Conservation (phyloP, 768 basidiomycete species). For the Rhizopogon vulgaris region DNA sequence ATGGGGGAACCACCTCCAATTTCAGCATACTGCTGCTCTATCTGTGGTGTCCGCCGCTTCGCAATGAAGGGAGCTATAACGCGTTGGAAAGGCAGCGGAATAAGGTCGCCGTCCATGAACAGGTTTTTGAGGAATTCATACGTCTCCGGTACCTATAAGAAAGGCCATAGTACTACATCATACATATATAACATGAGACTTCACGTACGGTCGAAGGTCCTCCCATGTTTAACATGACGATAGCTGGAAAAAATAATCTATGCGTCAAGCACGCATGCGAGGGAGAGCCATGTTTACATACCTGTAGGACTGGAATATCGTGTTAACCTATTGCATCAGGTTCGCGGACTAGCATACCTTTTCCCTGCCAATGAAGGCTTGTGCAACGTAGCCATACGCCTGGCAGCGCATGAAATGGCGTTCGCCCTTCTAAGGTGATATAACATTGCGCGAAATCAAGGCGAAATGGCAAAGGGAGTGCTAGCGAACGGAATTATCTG, state of each 20-base stretch:
- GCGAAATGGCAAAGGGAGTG: too few relatives aligned
- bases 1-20: slow-evolving; percentile 99
- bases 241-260: slow-evolving; percentile 41
- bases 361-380: slow-evolving; percentile 33
- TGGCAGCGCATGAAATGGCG: slow-evolving; percentile 19
- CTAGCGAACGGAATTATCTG: background rate
- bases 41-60: slow-evolving; percentile 80
- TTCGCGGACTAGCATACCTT: slow-evolving; percentile 30
- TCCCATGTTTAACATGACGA: slow-evolving; percentile 99
- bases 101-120: slow-evolving; percentile 89
- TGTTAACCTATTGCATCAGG: slow-evolving; percentile 8
- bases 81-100: slow-evolving; percentile 90
- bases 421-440: slow-evolving; percentile 13
- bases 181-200: background rate
- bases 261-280: slow-evolving; percentile 10
- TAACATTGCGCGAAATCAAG: slow-evolving; percentile 21
- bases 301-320: slow-evolving; percentile 53
- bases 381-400: slow-evolving; percentile 41
- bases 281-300: slow-evolving; percentile 17
- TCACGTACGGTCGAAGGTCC: slow-evolving; percentile 81
- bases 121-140: slow-evolving; percentile 88
- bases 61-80: slow-evolving; percentile 87
- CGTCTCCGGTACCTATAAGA: slow-evolving; percentile 77
- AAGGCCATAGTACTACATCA: background rate
- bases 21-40: slow-evolving; percentile 89